Conservation (phyloP, 345 rosid genomes). For the Syzygium aromaticum region DNA sequence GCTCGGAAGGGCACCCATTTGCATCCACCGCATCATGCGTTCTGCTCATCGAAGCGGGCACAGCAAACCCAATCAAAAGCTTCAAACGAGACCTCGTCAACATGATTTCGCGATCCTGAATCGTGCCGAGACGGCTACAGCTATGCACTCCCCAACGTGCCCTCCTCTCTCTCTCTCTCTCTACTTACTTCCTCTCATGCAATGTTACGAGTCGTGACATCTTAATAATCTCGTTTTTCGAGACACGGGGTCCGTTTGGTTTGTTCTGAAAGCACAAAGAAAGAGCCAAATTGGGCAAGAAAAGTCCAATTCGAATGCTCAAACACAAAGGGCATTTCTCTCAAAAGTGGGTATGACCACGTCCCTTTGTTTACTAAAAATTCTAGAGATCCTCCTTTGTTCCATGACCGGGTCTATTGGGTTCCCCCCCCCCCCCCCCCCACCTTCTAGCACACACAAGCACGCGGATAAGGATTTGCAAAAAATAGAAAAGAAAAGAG, state of each 20-base stretch:
- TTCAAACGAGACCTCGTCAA: not conserved
- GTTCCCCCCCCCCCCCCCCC: not conserved
- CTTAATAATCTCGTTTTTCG: not conserved
- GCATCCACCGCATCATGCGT: not conserved
- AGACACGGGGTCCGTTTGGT: not conserved
- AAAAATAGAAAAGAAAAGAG: not conserved
- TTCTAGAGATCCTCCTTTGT: constrained; percentile 26
- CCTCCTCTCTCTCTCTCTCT: not conserved
- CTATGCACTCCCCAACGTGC: not conserved
- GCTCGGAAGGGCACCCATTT: not conserved
- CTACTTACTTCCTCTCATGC: not conserved
- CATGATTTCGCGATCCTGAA: not conserved
- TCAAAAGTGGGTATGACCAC: not conserved
- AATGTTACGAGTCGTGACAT: not conserved
- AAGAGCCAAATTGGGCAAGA: not conserved
- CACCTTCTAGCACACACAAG: not conserved
- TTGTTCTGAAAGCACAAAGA: not conserved
- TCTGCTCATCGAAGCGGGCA: not conserved
- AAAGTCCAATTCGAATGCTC: not conserved
- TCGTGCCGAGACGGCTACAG: not conserved
- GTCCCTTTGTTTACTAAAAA: constrained; percentile 17
- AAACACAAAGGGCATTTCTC: not conserved
- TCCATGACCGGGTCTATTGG: constrained; percentile 32
- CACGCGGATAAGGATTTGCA: not conserved
- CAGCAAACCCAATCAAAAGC: not conserved